Conservation (phyloP, 441 rosid genomes). For the Gossypium schwendimanii region DNA sequence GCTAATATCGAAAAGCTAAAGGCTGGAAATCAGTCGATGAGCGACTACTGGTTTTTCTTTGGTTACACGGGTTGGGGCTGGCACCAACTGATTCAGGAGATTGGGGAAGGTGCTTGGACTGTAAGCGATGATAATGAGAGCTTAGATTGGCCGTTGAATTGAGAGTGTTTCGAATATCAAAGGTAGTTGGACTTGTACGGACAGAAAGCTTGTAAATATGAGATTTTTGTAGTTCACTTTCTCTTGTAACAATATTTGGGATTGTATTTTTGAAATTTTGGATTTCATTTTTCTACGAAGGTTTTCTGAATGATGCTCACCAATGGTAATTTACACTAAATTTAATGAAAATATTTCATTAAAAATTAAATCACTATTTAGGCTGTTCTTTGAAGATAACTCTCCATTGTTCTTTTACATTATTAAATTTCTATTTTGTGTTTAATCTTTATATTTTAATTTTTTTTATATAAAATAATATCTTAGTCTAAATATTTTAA, state of each 20-base stretch:
- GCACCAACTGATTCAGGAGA: conserved; percentile 68
- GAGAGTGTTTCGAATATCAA: background rate
- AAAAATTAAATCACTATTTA: too few relatives aligned
- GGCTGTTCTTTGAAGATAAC: too few relatives aligned
- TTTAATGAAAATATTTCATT: too few relatives aligned
- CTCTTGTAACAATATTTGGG: background rate
- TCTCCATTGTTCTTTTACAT: too few relatives aligned
- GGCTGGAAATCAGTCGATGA: conserved; percentile 36
- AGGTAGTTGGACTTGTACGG: background rate
- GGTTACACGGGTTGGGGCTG: conserved; percentile 83
- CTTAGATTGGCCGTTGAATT: conserved; percentile 47
- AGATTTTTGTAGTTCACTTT: background rate
- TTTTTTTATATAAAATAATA: too few relatives aligned
- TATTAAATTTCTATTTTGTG: too few relatives aligned
- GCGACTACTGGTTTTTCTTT: conserved; percentile 81
- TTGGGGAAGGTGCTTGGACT: conserved; percentile 67
- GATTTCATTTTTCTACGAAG: background rate
- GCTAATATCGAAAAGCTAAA: conserved; percentile 41
- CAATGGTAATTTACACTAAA: too few relatives aligned
- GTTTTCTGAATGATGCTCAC: background rate
- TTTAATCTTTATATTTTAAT: too few relatives aligned
- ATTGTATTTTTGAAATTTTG: background rate
- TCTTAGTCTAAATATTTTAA: too few relatives aligned
- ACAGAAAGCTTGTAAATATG: background rate
- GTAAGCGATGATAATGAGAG: conserved; percentile 24